Evolutionary conservation across 257 asterid genomes (phyloP).

Genomic region (Solanum raphanifolium): DNA sequence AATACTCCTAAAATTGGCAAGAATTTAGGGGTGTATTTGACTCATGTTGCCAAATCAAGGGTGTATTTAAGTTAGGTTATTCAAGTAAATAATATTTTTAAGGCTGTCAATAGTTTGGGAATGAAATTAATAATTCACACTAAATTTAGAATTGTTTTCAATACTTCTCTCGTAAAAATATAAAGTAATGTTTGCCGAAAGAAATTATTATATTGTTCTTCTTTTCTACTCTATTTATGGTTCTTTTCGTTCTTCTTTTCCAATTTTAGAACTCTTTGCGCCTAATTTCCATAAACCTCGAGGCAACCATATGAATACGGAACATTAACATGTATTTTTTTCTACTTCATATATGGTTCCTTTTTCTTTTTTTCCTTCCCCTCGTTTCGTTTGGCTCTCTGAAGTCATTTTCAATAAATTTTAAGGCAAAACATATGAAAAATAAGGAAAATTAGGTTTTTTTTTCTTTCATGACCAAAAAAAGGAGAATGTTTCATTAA

Average conservation of each 20-base stretch:
- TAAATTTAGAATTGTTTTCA: background rate
- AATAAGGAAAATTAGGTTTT: background rate
- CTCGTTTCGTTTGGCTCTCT: background rate
- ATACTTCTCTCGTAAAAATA: background rate
- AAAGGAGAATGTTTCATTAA: background rate
- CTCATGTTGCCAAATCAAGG: background rate
- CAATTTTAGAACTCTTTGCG: background rate
- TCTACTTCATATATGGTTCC: background rate
- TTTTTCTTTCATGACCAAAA: background rate
- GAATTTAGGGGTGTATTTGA: background rate
- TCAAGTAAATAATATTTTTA: background rate
- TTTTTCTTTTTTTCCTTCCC: background rate
- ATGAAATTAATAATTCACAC: background rate
- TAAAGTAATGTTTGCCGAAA: background rate
- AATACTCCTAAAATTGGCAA: background rate
- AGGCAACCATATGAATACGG: background rate
- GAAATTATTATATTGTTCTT: background rate
- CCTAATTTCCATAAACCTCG: background rate
- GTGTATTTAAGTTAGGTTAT: background rate
- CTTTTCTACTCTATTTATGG: background rate
- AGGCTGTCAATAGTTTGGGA: background rate
- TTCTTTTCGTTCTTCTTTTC: too few species aligned
- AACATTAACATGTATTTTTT: background rate
- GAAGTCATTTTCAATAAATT: background rate
- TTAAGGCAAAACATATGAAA: background rate